Evolutionary conservation across 2,329 filamentous ascomycete species (phyloP).

Genomic region (Monilinia fructicola): DNA sequence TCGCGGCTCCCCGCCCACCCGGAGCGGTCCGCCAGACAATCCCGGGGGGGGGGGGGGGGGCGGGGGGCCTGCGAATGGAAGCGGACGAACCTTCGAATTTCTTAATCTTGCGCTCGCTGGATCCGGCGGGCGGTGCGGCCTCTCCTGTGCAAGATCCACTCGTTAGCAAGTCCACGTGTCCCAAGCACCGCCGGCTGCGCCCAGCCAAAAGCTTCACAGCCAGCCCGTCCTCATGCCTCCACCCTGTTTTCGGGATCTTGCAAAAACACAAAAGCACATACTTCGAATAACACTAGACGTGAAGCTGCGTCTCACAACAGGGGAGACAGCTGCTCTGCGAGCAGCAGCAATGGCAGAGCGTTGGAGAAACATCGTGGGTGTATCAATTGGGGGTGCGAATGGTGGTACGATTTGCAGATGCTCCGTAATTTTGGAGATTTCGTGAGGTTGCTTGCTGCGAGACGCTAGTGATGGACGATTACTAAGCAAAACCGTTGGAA

Average conservation of each 20-base stretch:
- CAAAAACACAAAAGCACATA: conserved; percentile 45
- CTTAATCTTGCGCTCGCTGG: conserved; percentile 38
- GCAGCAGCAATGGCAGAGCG: conserved; percentile 61
- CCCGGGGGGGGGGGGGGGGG: no score
- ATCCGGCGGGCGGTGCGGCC: conserved; percentile 30
- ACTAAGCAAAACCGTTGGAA: conserved; percentile 6
- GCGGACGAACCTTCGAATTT: conserved; percentile 38
- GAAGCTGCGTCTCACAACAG: conserved; percentile 58
- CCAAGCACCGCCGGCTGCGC: neutral
- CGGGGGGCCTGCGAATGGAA: conserved; percentile 14
- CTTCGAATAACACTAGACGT: conserved; percentile 60
- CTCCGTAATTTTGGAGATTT: conserved; percentile 15
- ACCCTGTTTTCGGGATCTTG: conserved; percentile 27
- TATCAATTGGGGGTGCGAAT: conserved; percentile 23
- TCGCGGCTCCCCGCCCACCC: neutral
- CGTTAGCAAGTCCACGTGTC: neutral
- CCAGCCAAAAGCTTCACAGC: neutral
- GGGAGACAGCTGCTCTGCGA: conserved; percentile 57
- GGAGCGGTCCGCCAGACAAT: neutral
- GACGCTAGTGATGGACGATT: conserved; percentile 16
- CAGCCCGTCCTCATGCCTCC: conserved; percentile 26
- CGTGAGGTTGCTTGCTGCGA: conserved; percentile 18
- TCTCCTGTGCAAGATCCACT: conserved; percentile 34
- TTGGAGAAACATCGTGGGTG: conserved; percentile 60
- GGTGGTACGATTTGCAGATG: conserved; percentile 23